phyloP scores from a whole-genome alignment of 495 filamentous ascomycete species.

The Lindgomyces ingoldianus region DNA sequence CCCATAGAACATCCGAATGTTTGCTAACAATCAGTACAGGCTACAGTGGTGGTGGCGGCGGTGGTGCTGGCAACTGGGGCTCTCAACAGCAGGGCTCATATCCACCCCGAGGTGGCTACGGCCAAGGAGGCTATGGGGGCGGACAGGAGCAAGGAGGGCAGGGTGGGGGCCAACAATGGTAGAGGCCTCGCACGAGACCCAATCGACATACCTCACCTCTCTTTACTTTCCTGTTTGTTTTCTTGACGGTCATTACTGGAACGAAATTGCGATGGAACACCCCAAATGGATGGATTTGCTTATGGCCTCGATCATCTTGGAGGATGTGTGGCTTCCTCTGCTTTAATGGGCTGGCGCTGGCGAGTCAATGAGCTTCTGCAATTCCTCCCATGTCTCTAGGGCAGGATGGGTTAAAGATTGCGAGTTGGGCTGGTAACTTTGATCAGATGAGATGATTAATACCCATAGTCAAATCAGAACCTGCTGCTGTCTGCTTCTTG shows the following conservation, averaged over 20 bases:
- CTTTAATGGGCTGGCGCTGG: constrained; percentile 20
- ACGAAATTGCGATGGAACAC: constrained; percentile 2
- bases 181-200: constrained; percentile 10
- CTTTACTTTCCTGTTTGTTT: neutral
- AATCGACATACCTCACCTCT: neutral
- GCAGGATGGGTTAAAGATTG: constrained; percentile 27
- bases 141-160: constrained; percentile 11
- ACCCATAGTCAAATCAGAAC: constrained; percentile 32
- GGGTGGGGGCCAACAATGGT: constrained; percentile 31
- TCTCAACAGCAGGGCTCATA: constrained; percentile 4
- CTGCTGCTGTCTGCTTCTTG: constrained; percentile 15
- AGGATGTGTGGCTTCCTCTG: constrained; percentile 12
- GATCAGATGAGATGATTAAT: constrained; percentile 29
- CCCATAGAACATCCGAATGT: neutral
- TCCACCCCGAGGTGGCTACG: constrained; percentile 14
- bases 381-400: constrained; percentile 20
- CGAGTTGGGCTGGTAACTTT: constrained; percentile 26
- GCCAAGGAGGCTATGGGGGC: constrained; percentile 19
- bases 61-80: constrained; percentile 22
- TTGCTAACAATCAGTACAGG: neutral
- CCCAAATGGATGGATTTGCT: constrained; percentile 2
- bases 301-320: neutral
- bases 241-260: neutral
- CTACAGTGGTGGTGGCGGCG: constrained; percentile 24
- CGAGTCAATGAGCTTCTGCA: constrained; percentile 25